A percentile compares a stretch with the other conserved stretches of the same genome.
Conservation (phyloP, 164 flowering plant species). For the Tetracentron sinense region DNA sequence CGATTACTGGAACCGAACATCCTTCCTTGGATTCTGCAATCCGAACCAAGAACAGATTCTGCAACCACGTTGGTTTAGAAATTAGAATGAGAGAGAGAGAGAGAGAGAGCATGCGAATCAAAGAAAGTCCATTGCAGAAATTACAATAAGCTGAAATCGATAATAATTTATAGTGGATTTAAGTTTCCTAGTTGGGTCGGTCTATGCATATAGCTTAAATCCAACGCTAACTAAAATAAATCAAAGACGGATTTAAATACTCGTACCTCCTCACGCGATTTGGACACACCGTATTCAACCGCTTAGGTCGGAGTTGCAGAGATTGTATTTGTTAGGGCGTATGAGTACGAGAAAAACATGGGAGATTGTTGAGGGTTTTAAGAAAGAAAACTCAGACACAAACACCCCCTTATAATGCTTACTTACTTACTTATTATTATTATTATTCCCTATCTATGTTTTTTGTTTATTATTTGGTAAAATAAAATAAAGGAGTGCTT, state of each 20-base stretch:
- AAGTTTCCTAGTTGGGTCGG: background rate
- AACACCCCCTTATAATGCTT: too few relatives aligned
- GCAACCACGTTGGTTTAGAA: background rate
- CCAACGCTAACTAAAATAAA: too few relatives aligned
- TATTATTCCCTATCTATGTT: too few relatives aligned
- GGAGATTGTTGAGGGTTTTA: background rate
- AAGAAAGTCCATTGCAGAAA: too few relatives aligned
- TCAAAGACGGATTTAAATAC: too few relatives aligned
- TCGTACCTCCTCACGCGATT: background rate
- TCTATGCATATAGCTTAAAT: background rate
- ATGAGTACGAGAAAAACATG: background rate
- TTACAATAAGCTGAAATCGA: background rate
- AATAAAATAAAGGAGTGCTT: too few relatives aligned
- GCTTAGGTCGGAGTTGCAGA: background rate
- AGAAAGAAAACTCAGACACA: background rate
- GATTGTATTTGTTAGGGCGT: background rate
- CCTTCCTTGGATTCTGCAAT: slow-evolving; percentile 7
- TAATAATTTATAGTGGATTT: too few relatives aligned
- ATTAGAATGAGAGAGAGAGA: background rate
- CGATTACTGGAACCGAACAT: slow-evolving; percentile 53
- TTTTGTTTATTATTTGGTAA: too few relatives aligned
- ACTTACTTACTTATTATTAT: too few relatives aligned
- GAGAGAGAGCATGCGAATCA: background rate
- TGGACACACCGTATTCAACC: background rate
- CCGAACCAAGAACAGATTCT: slow-evolving; percentile 2